phyloP scores from a whole-genome alignment of 148 eudicot species.

The Chenopodium quinoa region DNA sequence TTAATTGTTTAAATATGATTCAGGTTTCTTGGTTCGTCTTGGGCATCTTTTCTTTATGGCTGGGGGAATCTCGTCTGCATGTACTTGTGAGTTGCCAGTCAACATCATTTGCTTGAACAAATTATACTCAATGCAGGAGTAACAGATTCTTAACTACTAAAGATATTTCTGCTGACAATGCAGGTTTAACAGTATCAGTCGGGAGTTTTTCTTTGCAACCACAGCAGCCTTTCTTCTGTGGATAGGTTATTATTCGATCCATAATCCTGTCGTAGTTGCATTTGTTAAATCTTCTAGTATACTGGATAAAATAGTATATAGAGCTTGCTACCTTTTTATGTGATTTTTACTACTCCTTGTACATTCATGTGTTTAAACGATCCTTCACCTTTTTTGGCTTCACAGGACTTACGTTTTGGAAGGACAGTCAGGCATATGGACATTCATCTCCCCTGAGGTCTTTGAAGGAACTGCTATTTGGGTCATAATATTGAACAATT shows the following conservation, averaged over 20 bases:
- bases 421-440: constrained; percentile 58
- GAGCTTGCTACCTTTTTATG: background rate
- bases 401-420: constrained; percentile 65
- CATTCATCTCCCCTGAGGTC: constrained; percentile 51
- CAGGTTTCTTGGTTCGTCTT: constrained; percentile 91
- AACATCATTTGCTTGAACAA: background rate
- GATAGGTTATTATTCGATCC: constrained; percentile 58
- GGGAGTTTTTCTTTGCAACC: constrained; percentile 72
- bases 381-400: background rate
- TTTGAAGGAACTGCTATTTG: constrained; percentile 53
- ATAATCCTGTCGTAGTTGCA: background rate
- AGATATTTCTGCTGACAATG: constrained; percentile 9
- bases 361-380: background rate
- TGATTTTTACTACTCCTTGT: background rate
- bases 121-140: background rate
- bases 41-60: constrained; percentile 85
- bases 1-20: constrained; percentile 7
- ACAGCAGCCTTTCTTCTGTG: constrained; percentile 63
- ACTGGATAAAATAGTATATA: background rate
- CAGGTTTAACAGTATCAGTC: constrained; percentile 78
- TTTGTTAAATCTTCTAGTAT: background rate
- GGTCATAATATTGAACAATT: constrained; percentile 26
- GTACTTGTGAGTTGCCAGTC: constrained; percentile 53
- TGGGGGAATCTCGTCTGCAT: constrained; percentile 90
- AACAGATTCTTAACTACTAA: background rate